Percentiles rank a stretch among this genome's conserved stretches.
phyloP scores from a whole-genome alignment of 768 basidiomycete genomes.

The Rhizopogon vesiculosus region DNA sequence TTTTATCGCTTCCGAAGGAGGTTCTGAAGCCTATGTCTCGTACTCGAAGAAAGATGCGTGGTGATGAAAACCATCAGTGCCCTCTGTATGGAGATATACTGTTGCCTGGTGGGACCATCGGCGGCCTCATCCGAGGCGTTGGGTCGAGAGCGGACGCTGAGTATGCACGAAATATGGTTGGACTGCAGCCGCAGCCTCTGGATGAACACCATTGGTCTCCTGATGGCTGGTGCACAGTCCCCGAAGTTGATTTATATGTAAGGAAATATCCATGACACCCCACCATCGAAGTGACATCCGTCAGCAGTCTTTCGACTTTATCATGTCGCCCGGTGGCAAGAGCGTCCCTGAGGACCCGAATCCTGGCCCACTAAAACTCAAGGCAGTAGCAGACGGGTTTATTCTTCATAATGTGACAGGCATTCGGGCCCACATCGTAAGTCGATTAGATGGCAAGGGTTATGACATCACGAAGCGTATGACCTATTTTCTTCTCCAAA shows the following conservation, averaged over 20 bases:
- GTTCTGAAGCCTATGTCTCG: constrained; percentile 55
- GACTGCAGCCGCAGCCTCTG: constrained; percentile 39
- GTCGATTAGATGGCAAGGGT: constrained; percentile 75
- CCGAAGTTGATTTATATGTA: constrained; percentile 65
- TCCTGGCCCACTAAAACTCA: constrained; percentile 64
- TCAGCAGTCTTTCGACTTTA: constrained; percentile 73
- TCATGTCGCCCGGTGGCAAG: constrained; percentile 58
- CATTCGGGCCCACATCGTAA: constrained; percentile 72
- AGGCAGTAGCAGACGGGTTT: constrained; percentile 60
- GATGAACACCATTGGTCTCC: constrained; percentile 61
- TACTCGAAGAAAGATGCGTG: constrained; percentile 55
- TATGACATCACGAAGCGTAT: constrained; percentile 83
- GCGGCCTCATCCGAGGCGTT: constrained; percentile 63
- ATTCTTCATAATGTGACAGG: constrained; percentile 75
- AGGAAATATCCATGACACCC: constrained; percentile 23
- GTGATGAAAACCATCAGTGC: constrained; percentile 67
- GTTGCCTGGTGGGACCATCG: constrained; percentile 25
- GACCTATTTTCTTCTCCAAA: constrained; percentile 18
- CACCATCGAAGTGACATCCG: constrained; percentile 1
- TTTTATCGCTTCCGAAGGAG: constrained; percentile 58
- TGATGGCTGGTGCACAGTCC: constrained; percentile 73
- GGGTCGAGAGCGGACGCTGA: constrained; percentile 72
- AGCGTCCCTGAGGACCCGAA: constrained; percentile 60
- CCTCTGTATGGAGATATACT: constrained; percentile 54
- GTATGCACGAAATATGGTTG: constrained; percentile 72